Conservation (phyloP, 1,284 basidiomycete genomes). For the Hemileia vastatrix region DNA sequence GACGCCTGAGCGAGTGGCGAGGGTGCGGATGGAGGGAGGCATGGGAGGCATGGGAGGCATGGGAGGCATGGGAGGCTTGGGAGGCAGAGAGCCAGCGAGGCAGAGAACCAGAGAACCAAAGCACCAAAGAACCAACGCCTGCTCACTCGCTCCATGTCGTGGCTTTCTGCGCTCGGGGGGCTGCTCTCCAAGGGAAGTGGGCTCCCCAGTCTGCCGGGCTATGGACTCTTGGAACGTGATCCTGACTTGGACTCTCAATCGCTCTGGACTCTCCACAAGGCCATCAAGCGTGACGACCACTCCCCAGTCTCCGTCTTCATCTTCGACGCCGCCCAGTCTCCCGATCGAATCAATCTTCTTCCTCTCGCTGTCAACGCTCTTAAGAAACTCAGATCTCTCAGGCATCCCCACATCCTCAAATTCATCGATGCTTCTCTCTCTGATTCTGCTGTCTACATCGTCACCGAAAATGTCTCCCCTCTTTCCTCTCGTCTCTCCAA, state of each 20-base stretch:
- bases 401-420: slow-evolving; percentile 91
- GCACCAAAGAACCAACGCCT: too few relatives aligned
- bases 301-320: slow-evolving; percentile 75
- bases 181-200: slow-evolving; percentile 19
- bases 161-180: slow-evolving; percentile 21
- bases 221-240: slow-evolving; percentile 19
- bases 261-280: slow-evolving; percentile 25
- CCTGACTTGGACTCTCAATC: slow-evolving; percentile 30
- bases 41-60: too few relatives aligned
- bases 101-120: too few relatives aligned
- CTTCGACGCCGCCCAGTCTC: slow-evolving; percentile 50
- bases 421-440: slow-evolving; percentile 89
- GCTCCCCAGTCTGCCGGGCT: slow-evolving; percentile 17
- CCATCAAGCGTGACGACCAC: slow-evolving; percentile 57
- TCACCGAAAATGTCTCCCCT: slow-evolving; percentile 83
- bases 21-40: too few relatives aligned
- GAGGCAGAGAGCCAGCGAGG: too few relatives aligned
- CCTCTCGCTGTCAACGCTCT: slow-evolving; percentile 82
- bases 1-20: too few relatives aligned
- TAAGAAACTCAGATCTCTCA: slow-evolving; percentile 76
- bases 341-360: slow-evolving; percentile 49
- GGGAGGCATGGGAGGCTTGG: too few relatives aligned
- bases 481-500: slow-evolving; percentile 58
- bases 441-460: slow-evolving; percentile 75
- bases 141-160: slow-evolving; percentile 40